A percentile compares a stretch with the other conserved stretches of the same genome.
Conservation (phyloP, 345 rosid genomes). For the Euphorbia pulcherrima region DNA sequence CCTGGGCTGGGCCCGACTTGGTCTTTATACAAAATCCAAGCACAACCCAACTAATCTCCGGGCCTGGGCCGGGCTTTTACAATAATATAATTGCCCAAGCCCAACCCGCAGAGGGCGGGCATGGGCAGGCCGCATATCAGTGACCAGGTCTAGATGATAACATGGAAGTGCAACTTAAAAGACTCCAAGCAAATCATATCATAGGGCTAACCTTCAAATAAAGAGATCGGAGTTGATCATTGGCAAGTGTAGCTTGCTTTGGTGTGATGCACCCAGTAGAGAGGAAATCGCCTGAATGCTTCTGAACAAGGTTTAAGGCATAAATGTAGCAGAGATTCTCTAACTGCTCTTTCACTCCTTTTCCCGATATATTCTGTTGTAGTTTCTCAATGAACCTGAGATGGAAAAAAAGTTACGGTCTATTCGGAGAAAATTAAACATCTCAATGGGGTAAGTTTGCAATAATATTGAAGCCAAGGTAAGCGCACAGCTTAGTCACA, state of each 20-base stretch:
- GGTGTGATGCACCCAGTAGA: conserved; percentile 70
- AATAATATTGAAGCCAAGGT: background rate
- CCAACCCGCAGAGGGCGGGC: no score
- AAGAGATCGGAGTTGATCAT: conserved; percentile 67
- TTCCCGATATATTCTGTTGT: conserved; percentile 74
- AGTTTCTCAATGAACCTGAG: conserved; percentile 83
- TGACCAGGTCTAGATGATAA: no score
- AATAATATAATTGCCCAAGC: no score
- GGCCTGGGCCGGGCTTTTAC: no score
- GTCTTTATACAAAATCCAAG: no score
- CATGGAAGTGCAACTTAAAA: background rate
- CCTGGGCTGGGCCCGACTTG: no score
- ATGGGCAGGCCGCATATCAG: no score
- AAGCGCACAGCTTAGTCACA: background rate
- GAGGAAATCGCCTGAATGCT: conserved; percentile 83
- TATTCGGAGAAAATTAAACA: background rate
- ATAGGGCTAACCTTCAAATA: conserved; percentile 56
- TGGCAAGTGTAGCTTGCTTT: conserved; percentile 78
- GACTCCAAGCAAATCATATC: no score
- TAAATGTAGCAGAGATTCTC: conserved; percentile 64
- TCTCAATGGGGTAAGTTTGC: no score
- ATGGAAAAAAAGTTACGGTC: background rate
- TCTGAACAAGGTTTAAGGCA: conserved; percentile 73
- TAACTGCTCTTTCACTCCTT: conserved; percentile 75
- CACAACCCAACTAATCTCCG: no score